Evolutionary conservation across 495 filamentous ascomycete species (phyloP).

Genomic region (Tuber borchii): DNA sequence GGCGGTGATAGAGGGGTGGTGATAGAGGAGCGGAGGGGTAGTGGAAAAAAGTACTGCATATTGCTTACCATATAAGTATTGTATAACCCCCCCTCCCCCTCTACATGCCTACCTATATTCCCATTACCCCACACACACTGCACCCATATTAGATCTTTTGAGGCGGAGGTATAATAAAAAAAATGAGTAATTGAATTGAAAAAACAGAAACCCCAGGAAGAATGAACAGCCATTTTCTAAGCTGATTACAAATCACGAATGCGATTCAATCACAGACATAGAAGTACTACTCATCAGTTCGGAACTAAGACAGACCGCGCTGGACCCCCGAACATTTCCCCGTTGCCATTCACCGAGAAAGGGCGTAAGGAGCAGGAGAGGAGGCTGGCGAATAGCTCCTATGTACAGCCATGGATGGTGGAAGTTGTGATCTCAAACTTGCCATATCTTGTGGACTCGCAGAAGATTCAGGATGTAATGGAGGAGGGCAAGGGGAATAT

Average conservation of each 20-base stretch:
- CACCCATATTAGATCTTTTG: background rate
- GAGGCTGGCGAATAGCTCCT: slow-evolving; percentile 44
- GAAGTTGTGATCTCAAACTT: slow-evolving; percentile 54
- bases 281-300: slow-evolving; percentile 71
- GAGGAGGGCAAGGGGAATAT: slow-evolving; percentile 57
- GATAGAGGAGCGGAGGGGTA: background rate
- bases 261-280: slow-evolving; percentile 47
- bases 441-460: slow-evolving; percentile 52
- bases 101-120: background rate
- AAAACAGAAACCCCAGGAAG: slow-evolving; percentile 1
- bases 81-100: background rate
- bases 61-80: slow-evolving; percentile 64
- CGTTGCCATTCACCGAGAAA: slow-evolving; percentile 36
- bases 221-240: background rate
- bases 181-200: background rate
- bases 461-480: slow-evolving; percentile 53
- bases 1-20: background rate
- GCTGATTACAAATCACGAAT: slow-evolving; percentile 13
- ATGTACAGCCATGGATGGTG: slow-evolving; percentile 57
- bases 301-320: slow-evolving; percentile 55
- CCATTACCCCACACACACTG: slow-evolving; percentile 10
- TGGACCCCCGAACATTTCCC: slow-evolving; percentile 50
- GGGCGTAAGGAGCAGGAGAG: slow-evolving; percentile 34
- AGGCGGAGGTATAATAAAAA: background rate
- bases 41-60: slow-evolving; percentile 49